Evolutionary conservation across 441 rosid genomes (phyloP).

Genomic region (Eutrema salsugineum): DNA sequence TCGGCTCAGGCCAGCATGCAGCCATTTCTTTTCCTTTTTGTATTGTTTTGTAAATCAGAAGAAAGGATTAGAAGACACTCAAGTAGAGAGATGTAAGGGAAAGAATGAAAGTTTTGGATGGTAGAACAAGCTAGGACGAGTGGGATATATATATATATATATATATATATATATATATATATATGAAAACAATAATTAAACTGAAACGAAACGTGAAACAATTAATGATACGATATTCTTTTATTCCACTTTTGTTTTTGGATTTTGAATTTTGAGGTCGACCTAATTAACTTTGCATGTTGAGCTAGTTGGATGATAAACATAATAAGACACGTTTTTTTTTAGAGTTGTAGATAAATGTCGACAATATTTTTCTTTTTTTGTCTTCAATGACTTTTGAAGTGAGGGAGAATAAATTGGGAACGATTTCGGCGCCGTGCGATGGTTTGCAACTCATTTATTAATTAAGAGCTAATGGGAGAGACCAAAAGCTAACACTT

Average conservation of each 20-base stretch:
- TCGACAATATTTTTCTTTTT: not conserved
- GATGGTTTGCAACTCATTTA: constrained; percentile 16
- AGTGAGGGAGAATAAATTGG: constrained; percentile 10
- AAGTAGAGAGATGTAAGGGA: not conserved
- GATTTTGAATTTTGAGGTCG: constrained; percentile 9
- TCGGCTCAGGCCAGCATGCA: constrained; percentile 64
- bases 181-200: not conserved
- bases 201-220: constrained; percentile 3
- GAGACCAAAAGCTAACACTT: not conserved
- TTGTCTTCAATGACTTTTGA: constrained; percentile 13
- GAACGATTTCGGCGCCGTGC: constrained; percentile 32
- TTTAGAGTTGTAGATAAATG: not conserved
- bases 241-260: not conserved
- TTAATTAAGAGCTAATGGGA: constrained; percentile 1
- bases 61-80: not conserved
- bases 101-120: constrained; percentile 8
- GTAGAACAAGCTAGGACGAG: not conserved
- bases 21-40: constrained; percentile 19
- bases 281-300: not conserved
- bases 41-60: not conserved
- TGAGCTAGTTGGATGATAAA: constrained; percentile 13
- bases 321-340: constrained; percentile 19
- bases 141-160: constrained; percentile 10
- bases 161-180: constrained; percentile 16
- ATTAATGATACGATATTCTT: not conserved